Percentiles rank a stretch among this genome's conserved stretches.
phyloP scores from a whole-genome alignment of 2,329 filamentous ascomycete genomes.

The Hypomyces rosellus region DNA sequence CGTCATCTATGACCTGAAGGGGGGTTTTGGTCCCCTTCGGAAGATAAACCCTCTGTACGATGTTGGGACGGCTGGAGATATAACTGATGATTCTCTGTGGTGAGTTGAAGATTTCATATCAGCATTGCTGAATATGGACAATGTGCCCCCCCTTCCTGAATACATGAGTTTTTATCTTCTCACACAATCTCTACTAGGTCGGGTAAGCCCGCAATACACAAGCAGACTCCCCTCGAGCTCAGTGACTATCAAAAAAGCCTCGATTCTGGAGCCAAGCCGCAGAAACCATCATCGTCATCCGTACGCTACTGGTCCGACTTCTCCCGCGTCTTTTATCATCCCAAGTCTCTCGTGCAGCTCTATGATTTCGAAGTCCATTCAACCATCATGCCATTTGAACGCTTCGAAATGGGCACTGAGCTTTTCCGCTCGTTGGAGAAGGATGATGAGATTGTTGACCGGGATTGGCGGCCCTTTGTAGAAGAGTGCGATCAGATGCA shows the following conservation, averaged over 20 bases:
- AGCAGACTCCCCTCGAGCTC: constrained; percentile 58
- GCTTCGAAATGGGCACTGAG: constrained; percentile 76
- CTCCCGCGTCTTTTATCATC: constrained; percentile 87
- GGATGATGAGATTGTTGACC: constrained; percentile 80
- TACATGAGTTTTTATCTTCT: background rate
- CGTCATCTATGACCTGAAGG: constrained; percentile 91
- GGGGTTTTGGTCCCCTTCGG: constrained; percentile 80
- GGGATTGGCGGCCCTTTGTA: constrained; percentile 80
- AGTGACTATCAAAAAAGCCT: constrained; percentile 75
- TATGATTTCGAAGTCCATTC: constrained; percentile 83
- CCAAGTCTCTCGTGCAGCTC: constrained; percentile 77
- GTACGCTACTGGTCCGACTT: constrained; percentile 98
- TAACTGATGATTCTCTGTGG: constrained; percentile 30
- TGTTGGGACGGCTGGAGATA: constrained; percentile 24
- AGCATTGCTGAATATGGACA: background rate
- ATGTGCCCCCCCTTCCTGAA: background rate
- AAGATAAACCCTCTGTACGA: constrained; percentile 89
- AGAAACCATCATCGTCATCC: constrained; percentile 57
- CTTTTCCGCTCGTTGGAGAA: constrained; percentile 67
- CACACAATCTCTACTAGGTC: constrained; percentile 41
- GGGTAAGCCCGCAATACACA: constrained; percentile 61
- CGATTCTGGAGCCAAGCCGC: constrained; percentile 62
- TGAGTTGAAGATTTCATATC: constrained; percentile 14
- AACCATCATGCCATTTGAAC: constrained; percentile 77
- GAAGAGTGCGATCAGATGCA: constrained; percentile 94